Percentiles rank a stretch among this genome's conserved stretches.
phyloP scores from a whole-genome alignment of 345 rosid genomes.

The Hirschfeldia incana region DNA sequence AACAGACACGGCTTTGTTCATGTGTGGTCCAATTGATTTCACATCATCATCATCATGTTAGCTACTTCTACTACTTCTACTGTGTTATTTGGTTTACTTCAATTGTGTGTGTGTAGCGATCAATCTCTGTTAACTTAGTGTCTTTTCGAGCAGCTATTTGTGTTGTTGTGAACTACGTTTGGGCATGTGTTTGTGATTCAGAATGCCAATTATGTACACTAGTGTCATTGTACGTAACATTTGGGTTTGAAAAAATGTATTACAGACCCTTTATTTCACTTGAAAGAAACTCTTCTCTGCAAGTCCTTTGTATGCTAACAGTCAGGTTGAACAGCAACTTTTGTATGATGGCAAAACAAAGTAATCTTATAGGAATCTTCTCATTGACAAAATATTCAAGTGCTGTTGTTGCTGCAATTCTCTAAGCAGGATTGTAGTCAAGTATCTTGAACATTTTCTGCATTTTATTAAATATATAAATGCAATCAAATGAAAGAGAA shows the following conservation, averaged over 20 bases:
- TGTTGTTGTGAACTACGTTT: conserved; percentile 27
- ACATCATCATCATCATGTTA: conserved; percentile 10
- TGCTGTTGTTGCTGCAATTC: conserved; percentile 89
- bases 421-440: conserved; percentile 71
- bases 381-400: conserved; percentile 70
- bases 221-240: conserved; percentile 31
- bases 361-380: neutral
- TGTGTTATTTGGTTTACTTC: conserved; percentile 27
- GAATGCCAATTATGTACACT: conserved; percentile 31
- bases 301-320: neutral
- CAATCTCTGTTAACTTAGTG: conserved; percentile 25
- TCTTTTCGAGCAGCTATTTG: conserved; percentile 12
- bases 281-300: neutral
- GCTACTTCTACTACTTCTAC: conserved; percentile 11
- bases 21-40: conserved; percentile 81
- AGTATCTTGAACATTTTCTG: conserved; percentile 64
- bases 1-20: conserved; percentile 81
- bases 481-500: conserved; percentile 5
- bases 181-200: conserved; percentile 34
- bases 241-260: conserved; percentile 27
- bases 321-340: neutral
- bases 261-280: conserved; percentile 4
- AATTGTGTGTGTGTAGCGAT: conserved; percentile 42
- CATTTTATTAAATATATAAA: conserved; percentile 36
- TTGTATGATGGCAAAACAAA: neutral